These are phyloP conservation scores for Rhizopogon sp. DNA, from an alignment of 768 basidiomycete species.

Conservation along the genomic window DNA sequence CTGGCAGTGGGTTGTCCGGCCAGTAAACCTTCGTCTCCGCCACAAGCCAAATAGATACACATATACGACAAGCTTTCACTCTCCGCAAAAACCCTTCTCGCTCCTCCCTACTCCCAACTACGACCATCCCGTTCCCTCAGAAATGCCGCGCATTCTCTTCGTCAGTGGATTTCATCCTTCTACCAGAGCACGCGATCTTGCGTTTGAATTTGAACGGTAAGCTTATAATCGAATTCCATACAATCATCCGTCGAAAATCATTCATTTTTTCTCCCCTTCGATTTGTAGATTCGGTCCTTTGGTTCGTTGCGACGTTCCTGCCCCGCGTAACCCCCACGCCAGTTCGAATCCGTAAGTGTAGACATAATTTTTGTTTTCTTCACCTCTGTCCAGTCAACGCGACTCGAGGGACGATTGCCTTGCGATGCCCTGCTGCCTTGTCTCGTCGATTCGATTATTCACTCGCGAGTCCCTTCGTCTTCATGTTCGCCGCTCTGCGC, in stretches of 20 bases:
- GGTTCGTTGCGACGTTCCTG: slow-evolving; percentile 86
- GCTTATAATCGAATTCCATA: slow-evolving; percentile 8
- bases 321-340: slow-evolving; percentile 73
- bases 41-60: slow-evolving; percentile 33
- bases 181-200: slow-evolving; percentile 81
- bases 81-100: slow-evolving; percentile 21
- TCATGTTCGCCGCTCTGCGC: slow-evolving; percentile 20
- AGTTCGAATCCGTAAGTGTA: slow-evolving; percentile 78
- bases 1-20: neutral
- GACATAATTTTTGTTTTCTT: slow-evolving; percentile 13
- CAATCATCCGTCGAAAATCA: slow-evolving; percentile 1
- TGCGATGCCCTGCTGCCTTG: slow-evolving; percentile 18
- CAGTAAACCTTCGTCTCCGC: slow-evolving; percentile 7
- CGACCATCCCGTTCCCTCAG: slow-evolving; percentile 7
- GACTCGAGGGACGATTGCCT: slow-evolving; percentile 26
- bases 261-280: slow-evolving; percentile 1
- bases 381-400: slow-evolving; percentile 34
- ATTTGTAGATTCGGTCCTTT: slow-evolving; percentile 67
- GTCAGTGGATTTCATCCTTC: slow-evolving; percentile 81
- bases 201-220: slow-evolving; percentile 84
- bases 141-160: slow-evolving; percentile 80
- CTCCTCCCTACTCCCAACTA: slow-evolving; percentile 19
- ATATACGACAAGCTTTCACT: slow-evolving; percentile 22
- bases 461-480: slow-evolving; percentile 23
- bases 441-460: slow-evolving; percentile 26